Base-by-base conservation (phyloP, 345 rosid genomes). In the Salix koriyanagi region DNA sequence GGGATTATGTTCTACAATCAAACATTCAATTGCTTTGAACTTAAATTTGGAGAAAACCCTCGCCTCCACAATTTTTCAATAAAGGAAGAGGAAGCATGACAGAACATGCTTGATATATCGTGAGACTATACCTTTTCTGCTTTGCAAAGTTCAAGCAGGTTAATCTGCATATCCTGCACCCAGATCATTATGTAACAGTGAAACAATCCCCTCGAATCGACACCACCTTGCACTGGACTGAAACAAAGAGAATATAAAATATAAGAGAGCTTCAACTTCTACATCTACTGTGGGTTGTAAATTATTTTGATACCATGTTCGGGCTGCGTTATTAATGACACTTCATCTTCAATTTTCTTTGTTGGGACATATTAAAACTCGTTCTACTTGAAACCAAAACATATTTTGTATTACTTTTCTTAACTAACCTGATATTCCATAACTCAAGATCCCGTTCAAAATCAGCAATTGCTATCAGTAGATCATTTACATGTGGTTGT, bases 121-220 rank as follows among this genome's bases (percentile, higher is more conserved):
- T 25, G 44, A 73, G 50, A 23, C 16, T 58, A 10, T 71, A 81
- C 83, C 80, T 81, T 81, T 70, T 81, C 84, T 62, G 81, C 75
- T 77, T 77, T 81, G 68, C 84, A 81, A 8, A 52, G 78, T 68
- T 81, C 84, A 28, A 77, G 81, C 75, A 81, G 65, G 75, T 70
- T 81, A 28, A 81, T 72, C 37, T 81, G 77, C 84, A 81, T 81
- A 50, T 81, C 84, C 71, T 81, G 84, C 41, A 81, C 84, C 84
- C 84, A 81, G 30, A 81, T 72, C 78, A 81, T 73, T 61, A 81
- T 81, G 81, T 81, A 81, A 70, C 78, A 18, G 42, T 81, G 80
- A 67, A 81, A 81, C 77, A 81, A 62, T 15, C 72, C 75, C 67
- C 75, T 77, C 4, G 84, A 77, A 46, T 81, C 84, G 41, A 81